These are phyloP conservation scores for Salvia sclarea DNA, from an alignment of 305 asterid species.

Conservation along the genomic window DNA sequence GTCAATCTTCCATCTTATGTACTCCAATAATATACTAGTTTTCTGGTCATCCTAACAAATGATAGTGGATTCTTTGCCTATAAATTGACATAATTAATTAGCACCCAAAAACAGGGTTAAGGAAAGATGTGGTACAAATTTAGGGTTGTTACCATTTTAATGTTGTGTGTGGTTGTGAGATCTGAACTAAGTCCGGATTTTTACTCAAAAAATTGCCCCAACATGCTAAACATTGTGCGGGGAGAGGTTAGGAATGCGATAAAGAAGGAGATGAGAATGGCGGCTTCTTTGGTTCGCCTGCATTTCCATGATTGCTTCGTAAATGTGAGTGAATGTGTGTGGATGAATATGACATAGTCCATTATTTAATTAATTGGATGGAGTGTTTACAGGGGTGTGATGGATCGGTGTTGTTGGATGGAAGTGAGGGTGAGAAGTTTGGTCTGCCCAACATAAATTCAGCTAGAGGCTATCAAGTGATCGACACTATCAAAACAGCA, in stretches of 20 bases:
- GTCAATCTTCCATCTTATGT: slow-evolving; percentile 16
- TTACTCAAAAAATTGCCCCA: slow-evolving; percentile 59
- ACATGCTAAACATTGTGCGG: slow-evolving; percentile 48
- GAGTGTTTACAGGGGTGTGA: slow-evolving; percentile 58
- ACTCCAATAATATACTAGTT: not conserved
- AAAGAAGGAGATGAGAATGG: slow-evolving; percentile 74
- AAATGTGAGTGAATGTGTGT: slow-evolving; percentile 61
- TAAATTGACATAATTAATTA: slow-evolving; percentile 30
- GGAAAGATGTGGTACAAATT: slow-evolving; percentile 34
- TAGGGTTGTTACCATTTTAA: slow-evolving; percentile 8
- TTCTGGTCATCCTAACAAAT: slow-evolving; percentile 14
- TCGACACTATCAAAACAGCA: slow-evolving; percentile 57
- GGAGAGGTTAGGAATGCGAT: slow-evolving; percentile 57
- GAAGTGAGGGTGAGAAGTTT: slow-evolving; percentile 66
- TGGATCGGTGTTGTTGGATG: slow-evolving; percentile 73
- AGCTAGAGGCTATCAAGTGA: slow-evolving; percentile 75
- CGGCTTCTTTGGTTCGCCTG: slow-evolving; percentile 80
- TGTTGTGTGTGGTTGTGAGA: slow-evolving; percentile 41
- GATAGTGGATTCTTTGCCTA: slow-evolving; percentile 23
- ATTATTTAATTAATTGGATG: too few species aligned
- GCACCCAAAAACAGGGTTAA: too few species aligned
- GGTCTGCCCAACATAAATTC: slow-evolving; percentile 64
- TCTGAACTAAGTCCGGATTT: slow-evolving; percentile 56
- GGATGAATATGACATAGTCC: too few species aligned
- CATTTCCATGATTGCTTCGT: slow-evolving; percentile 86